These are phyloP conservation scores for Haemoproteus tartakovskyi DNA, from an alignment of 169 alveolate species.

Conservation along the genomic window DNA sequence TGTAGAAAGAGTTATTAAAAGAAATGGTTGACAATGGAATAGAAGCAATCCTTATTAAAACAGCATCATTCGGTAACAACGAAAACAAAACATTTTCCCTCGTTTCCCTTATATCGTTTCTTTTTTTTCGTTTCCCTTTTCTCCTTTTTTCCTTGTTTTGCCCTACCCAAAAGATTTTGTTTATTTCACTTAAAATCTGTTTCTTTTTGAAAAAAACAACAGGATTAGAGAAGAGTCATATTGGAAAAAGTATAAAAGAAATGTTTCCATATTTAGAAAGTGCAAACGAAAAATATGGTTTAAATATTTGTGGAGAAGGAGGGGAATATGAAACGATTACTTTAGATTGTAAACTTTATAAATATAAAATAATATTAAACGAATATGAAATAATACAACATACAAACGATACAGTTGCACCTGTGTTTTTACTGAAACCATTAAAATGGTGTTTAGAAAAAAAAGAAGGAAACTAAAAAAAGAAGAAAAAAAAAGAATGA, in stretches of 20 bases:
- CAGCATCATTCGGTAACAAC: conserved; percentile 78
- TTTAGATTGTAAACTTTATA: conserved; percentile 88
- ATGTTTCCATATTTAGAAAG: conserved; percentile 67
- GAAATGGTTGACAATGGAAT: conserved; percentile 88
- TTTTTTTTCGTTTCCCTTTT: conserved; percentile 1
- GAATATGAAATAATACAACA: conserved; percentile 63
- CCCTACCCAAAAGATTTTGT: no score
- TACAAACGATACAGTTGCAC: conserved; percentile 36
- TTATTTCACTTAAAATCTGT: no score
- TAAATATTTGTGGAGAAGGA: conserved; percentile 99
- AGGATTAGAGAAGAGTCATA: conserved; percentile 89
- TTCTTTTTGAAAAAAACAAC: conserved; percentile 69
- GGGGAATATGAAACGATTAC: conserved; percentile 99
- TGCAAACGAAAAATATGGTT: conserved; percentile 85
- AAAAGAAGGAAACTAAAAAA: no score
- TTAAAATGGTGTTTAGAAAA: conserved; percentile 39
- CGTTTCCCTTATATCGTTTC: background rate
- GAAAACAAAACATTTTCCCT: no score
- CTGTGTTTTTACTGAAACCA: conserved; percentile 57
- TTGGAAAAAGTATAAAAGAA: conserved; percentile 86
- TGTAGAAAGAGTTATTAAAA: conserved; percentile 84
- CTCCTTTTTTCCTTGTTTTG: background rate
- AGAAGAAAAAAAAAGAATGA: no score
- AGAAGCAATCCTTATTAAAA: conserved; percentile 89
- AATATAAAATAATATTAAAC: conserved; percentile 66